A percentile compares a stretch with the other conserved stretches of the same genome.
These are phyloP conservation scores for Rubroboletus satanas DNA, from an alignment of 768 basidiomycete species.

Conservation along the genomic window DNA sequence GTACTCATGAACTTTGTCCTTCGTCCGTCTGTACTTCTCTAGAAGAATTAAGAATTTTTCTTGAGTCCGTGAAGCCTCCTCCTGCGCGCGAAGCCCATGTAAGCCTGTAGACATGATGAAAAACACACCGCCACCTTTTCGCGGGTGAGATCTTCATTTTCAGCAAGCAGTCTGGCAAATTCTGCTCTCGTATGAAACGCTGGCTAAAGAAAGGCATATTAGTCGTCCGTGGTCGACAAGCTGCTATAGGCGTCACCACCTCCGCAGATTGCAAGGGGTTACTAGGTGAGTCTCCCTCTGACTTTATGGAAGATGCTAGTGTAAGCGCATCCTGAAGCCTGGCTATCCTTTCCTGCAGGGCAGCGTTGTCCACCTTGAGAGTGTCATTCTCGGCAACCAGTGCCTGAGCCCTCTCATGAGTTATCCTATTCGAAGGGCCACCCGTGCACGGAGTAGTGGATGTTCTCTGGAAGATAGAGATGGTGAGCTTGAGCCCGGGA, in stretches of 20 bases:
- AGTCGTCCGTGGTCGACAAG: not conserved
- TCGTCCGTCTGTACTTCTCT: conserved; percentile 22
- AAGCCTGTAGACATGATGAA: not conserved
- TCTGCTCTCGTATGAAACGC: conserved; percentile 8
- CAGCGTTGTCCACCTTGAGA: conserved; percentile 20
- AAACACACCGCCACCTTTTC: conserved; percentile 10
- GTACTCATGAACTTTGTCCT: conserved; percentile 14
- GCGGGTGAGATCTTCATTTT: conserved; percentile 13
- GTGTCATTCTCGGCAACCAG: conserved; percentile 14
- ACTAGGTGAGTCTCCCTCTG: conserved; percentile 6
- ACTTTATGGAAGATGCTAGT: conserved; percentile 14
- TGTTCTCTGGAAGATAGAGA: conserved; percentile 7
- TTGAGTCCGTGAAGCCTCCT: conserved; percentile 3
- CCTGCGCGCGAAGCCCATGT: conserved; percentile 8
- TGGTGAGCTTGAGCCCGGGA: not conserved
- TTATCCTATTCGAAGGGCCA: not conserved
- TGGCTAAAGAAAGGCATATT: conserved; percentile 6
- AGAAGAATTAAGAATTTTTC: conserved; percentile 9
- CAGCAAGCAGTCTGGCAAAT: conserved; percentile 11
- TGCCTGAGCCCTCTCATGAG: conserved; percentile 6
- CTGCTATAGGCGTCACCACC: not conserved
- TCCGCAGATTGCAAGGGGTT: conserved; percentile 3
- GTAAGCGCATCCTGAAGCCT: conserved; percentile 11
- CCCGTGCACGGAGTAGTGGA: conserved; percentile 1
- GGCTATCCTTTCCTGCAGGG: conserved; percentile 13